phyloP scores from a whole-genome alignment of 2,329 filamentous ascomycete species.

The Thermoascus crustaceus region DNA sequence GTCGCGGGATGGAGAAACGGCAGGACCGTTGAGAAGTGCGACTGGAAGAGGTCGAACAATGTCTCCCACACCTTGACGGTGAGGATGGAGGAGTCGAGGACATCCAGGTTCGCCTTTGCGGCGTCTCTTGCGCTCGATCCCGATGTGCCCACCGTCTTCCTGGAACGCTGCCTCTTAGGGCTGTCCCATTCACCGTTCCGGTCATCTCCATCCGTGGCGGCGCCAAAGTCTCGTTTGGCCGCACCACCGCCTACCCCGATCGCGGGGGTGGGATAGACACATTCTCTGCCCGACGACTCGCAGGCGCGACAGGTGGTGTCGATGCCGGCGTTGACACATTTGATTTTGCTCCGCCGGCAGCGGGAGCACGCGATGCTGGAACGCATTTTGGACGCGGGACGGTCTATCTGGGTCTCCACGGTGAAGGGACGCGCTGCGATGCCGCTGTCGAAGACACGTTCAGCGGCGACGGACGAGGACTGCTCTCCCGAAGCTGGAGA shows the following conservation, averaged over 20 bases:
- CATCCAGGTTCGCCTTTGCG: constrained; percentile 33
- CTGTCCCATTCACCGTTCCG: constrained; percentile 36
- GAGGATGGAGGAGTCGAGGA: constrained; percentile 42
- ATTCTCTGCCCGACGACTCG: constrained; percentile 62
- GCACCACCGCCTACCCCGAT: constrained; percentile 24
- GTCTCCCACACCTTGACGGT: constrained; percentile 50
- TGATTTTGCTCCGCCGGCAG: constrained; percentile 75
- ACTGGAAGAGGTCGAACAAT: constrained; percentile 51
- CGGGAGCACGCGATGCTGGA: constrained; percentile 71
- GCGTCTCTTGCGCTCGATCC: constrained; percentile 20
- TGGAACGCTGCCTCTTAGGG: constrained; percentile 33
- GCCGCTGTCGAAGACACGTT: constrained; percentile 4
- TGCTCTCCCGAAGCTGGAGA: too few relatives aligned
- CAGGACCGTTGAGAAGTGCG: constrained; percentile 49
- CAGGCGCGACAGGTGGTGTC: constrained; percentile 67
- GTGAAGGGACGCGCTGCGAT: constrained; percentile 5
- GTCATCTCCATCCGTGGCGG: constrained; percentile 30
- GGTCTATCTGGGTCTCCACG: constrained; percentile 14
- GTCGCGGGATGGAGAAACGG: constrained; percentile 50
- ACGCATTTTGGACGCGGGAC: constrained; percentile 49
- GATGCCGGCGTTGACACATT: constrained; percentile 72
- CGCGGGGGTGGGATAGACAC: constrained; percentile 55
- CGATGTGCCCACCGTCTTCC: constrained; percentile 25
- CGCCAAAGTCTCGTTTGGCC: constrained; percentile 31
- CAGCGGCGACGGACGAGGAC: too few relatives aligned